phyloP scores from a whole-genome alignment of 2,329 filamentous ascomycete genomes.

The Diplocarpon mali region DNA sequence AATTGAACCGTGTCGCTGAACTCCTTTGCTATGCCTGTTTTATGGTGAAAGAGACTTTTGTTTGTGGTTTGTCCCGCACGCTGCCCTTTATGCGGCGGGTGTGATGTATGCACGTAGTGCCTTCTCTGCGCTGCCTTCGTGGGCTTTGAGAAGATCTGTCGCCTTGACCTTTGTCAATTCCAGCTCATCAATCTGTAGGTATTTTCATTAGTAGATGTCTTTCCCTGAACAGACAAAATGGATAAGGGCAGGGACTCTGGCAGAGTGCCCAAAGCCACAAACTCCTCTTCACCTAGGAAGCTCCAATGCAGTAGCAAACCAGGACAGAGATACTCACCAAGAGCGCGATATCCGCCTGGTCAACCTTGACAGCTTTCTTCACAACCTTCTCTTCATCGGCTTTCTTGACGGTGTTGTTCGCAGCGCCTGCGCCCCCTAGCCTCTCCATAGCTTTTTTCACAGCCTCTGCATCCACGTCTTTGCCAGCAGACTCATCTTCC shows the following conservation, averaged over 20 bases:
- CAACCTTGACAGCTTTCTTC: conserved; percentile 58
- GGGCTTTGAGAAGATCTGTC: conserved; percentile 59
- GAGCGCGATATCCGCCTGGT: conserved; percentile 57
- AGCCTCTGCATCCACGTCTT: conserved; percentile 55
- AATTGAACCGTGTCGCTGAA: no score
- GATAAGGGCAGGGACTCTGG: no score
- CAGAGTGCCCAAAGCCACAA: no score
- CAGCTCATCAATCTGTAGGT: conserved; percentile 52
- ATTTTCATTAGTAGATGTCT: neutral
- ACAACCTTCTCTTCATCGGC: conserved; percentile 39
- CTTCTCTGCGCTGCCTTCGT: conserved; percentile 59
- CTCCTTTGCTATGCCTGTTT: conserved; percentile 16
- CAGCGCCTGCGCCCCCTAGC: conserved; percentile 33
- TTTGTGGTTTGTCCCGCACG: neutral
- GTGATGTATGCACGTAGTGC: conserved; percentile 52
- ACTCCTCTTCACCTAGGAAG: neutral
- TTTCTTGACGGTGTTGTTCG: conserved; percentile 27
- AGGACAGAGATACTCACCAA: conserved; percentile 39
- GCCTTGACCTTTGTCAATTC: conserved; percentile 62
- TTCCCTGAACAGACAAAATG: neutral
- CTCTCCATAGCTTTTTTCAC: conserved; percentile 62
- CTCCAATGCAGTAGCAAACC: neutral
- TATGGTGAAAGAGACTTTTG: conserved; percentile 5
- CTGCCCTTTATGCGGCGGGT: conserved; percentile 12
- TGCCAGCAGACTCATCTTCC: conserved; percentile 34